These are phyloP conservation scores for Mycena pura DNA, from an alignment of 768 basidiomycete genomes.

Conservation along the genomic window DNA sequence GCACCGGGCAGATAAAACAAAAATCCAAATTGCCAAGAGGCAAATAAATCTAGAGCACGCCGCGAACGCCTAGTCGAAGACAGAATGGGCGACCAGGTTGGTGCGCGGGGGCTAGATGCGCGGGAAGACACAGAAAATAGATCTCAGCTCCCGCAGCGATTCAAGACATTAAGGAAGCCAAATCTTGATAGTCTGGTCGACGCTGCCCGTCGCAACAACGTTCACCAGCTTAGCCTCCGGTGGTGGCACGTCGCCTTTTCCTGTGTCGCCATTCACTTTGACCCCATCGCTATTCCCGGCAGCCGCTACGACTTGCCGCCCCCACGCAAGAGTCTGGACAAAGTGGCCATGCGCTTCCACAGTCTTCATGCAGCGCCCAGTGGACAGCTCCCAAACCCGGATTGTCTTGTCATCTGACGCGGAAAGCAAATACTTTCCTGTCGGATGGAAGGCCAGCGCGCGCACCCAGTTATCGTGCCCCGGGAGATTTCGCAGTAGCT, in stretches of 20 bases:
- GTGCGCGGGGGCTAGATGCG: slow-evolving; percentile 1
- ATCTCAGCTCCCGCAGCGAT: neutral
- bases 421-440: slow-evolving; percentile 88
- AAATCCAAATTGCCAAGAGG: slow-evolving; percentile 24
- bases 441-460: slow-evolving; percentile 87
- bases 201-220: slow-evolving; percentile 72
- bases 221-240: slow-evolving; percentile 69
- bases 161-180: slow-evolving; percentile 57
- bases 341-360: slow-evolving; percentile 90
- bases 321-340: slow-evolving; percentile 84
- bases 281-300: slow-evolving; percentile 42
- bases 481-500: slow-evolving; percentile 77
- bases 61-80: slow-evolving; percentile 3
- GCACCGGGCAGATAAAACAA: slow-evolving; percentile 26
- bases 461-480: slow-evolving; percentile 94
- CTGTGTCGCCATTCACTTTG: slow-evolving; percentile 39
- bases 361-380: slow-evolving; percentile 85
- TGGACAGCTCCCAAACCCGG: slow-evolving; percentile 87
- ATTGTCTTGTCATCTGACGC: slow-evolving; percentile 93
- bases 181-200: slow-evolving; percentile 71
- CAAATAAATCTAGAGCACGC: slow-evolving; percentile 30
- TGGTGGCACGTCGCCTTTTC: slow-evolving; percentile 27
- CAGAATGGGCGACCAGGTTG: neutral
- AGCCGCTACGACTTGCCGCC: slow-evolving; percentile 57
- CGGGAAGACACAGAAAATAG: neutral